phyloP scores from a whole-genome alignment of 257 asterid genomes.

The Solanum pinnatisectum region DNA sequence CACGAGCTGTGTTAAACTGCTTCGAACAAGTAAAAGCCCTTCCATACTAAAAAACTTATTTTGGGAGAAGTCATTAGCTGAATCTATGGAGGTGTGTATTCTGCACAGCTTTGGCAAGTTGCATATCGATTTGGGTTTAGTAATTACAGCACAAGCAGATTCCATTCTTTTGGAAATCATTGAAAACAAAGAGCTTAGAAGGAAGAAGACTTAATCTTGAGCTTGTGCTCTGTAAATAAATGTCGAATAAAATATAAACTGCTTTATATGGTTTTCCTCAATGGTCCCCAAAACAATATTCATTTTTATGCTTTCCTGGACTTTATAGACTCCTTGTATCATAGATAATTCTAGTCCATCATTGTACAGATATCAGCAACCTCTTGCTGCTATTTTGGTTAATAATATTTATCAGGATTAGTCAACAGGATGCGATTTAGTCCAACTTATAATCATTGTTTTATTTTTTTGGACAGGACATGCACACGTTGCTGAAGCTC shows the following conservation, averaged over 20 bases:
- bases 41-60: not conserved
- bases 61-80: not conserved
- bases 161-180: not conserved
- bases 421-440: not conserved
- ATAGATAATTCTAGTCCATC: not conserved
- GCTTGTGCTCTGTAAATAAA: not conserved
- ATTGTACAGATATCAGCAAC: not conserved
- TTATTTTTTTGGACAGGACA: conserved; percentile 48
- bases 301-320: not conserved
- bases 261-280: not conserved
- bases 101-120: not conserved
- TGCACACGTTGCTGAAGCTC: conserved; percentile 97
- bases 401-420: not conserved
- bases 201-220: not conserved
- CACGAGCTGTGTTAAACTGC: not conserved
- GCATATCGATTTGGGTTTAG: not conserved
- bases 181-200: not conserved
- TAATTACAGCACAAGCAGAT: not conserved
- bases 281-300: not conserved
- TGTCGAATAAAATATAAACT: not conserved
- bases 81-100: not conserved
- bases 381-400: not conserved
- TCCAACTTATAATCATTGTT: not conserved
- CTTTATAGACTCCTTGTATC: not conserved
- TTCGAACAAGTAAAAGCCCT: not conserved